These are phyloP conservation scores for Pleurotus tuber-regium DNA, from an alignment of 768 basidiomycete genomes.

Conservation along the genomic window DNA sequence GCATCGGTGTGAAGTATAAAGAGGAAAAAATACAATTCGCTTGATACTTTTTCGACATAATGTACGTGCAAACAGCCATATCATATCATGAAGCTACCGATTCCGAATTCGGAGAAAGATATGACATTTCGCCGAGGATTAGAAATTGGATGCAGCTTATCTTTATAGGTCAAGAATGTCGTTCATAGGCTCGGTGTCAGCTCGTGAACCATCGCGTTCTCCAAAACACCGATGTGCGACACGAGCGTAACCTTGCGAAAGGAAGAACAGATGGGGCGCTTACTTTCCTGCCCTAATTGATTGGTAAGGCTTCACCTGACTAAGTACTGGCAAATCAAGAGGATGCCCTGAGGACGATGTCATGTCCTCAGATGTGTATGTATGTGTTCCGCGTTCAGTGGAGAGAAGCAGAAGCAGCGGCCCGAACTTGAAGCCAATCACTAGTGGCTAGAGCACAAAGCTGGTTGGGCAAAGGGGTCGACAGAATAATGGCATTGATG, in stretches of 20 bases:
- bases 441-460: not conserved
- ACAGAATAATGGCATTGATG: not conserved
- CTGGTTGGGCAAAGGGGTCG: not conserved
- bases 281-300: not conserved
- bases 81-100: too few species aligned
- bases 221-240: conserved; percentile 8
- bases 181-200: not conserved
- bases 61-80: too few species aligned
- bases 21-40: too few species aligned
- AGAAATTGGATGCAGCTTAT: not conserved
- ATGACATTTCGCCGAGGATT: conserved; percentile 8
- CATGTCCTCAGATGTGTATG: too few species aligned
- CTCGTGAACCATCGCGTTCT: conserved; percentile 6
- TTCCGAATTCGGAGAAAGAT: too few species aligned
- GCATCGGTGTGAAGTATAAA: too few species aligned
- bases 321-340: not conserved
- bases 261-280: not conserved
- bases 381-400: conserved; percentile 3
- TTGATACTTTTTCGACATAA: too few species aligned
- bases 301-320: not conserved
- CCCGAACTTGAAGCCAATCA: not conserved
- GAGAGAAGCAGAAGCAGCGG: conserved; percentile 1
- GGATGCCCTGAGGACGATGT: not conserved
- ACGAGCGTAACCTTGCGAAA: conserved; percentile 5
- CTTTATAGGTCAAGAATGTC: not conserved